Percentiles rank a stretch among this genome's conserved stretches.
Conservation (phyloP, 495 filamentous ascomycete species). For the Halenospora varia region DNA sequence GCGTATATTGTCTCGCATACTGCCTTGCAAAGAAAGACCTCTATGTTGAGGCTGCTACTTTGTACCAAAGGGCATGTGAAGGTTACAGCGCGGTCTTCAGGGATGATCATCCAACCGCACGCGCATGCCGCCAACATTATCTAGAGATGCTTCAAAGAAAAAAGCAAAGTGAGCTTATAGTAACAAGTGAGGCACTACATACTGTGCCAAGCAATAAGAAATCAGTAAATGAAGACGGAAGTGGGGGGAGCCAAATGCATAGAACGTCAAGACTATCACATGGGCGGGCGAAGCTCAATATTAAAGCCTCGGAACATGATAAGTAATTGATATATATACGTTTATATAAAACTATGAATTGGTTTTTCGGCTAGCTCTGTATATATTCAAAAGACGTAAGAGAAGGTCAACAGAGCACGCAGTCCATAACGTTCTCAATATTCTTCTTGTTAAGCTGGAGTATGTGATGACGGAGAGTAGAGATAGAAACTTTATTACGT, state of each 20-base stretch:
- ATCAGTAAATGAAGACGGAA: conserved; percentile 10
- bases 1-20: conserved; percentile 5
- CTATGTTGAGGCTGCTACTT: conserved; percentile 1
- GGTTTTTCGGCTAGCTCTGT: conserved; percentile 6
- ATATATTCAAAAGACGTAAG: conserved; percentile 2
- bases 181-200: conserved; percentile 9
- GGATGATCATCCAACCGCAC: conserved; percentile 11
- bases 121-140: conserved; percentile 11
- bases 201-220: conserved; percentile 11
- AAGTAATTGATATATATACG: conserved; percentile 15
- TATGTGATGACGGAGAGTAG: not conserved
- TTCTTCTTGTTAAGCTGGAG: not conserved
- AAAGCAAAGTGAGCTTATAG: conserved; percentile 8
- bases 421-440: not conserved
- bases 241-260: conserved; percentile 4
- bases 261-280: conserved; percentile 14
- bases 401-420: not conserved
- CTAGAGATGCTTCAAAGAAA: conserved; percentile 15
- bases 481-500: not conserved
- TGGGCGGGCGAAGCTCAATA: conserved; percentile 2
- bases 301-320: conserved; percentile 1
- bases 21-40: conserved; percentile 1
- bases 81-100: conserved; percentile 1
- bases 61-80: conserved; percentile 4
- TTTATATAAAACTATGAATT: conserved; percentile 11